Evolutionary conservation across 805 yeast genomes (phyloP).

Genomic region (Hyphopichia homilentoma): DNA sequence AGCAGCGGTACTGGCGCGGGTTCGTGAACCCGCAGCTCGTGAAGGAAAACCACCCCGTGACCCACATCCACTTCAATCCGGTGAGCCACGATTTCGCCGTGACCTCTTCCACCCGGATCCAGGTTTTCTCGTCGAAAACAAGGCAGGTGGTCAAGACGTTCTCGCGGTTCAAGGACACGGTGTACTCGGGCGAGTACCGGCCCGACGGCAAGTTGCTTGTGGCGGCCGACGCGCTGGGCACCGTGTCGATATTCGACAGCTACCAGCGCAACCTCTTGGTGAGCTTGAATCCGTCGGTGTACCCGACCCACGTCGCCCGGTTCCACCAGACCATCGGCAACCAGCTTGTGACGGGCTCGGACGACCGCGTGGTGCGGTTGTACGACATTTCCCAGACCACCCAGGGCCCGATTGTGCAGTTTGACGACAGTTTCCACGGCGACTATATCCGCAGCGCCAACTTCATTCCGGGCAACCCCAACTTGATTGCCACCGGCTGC

Average conservation of each 20-base stretch:
- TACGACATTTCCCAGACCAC: slow-evolving; percentile 80
- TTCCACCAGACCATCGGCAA: slow-evolving; percentile 79
- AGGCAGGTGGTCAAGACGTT: slow-evolving; percentile 87
- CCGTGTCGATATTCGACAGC: slow-evolving; percentile 88
- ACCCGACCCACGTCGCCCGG: slow-evolving; percentile 90
- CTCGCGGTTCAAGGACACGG: slow-evolving; percentile 85
- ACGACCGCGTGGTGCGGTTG: slow-evolving; percentile 80
- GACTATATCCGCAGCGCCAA: slow-evolving; percentile 85
- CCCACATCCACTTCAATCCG: slow-evolving; percentile 86
- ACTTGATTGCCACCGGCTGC: slow-evolving; percentile 86
- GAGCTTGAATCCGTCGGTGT: slow-evolving; percentile 75
- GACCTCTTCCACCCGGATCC: slow-evolving; percentile 86
- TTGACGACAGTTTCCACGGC: slow-evolving; percentile 61
- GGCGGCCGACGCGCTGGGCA: slow-evolving; percentile 94
- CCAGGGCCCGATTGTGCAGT: slow-evolving; percentile 65
- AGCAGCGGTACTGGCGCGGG: slow-evolving; percentile 91
- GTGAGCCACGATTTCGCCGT: slow-evolving; percentile 87
- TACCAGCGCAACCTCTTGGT: slow-evolving; percentile 71
- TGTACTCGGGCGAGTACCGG: slow-evolving; percentile 86
- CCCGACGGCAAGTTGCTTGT: slow-evolving; percentile 86
- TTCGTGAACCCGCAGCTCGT: slow-evolving; percentile 81
- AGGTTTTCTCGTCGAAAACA: slow-evolving; percentile 89
- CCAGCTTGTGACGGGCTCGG: slow-evolving; percentile 81
- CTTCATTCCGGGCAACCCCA: slow-evolving; percentile 72
- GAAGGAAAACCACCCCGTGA: slow-evolving; percentile 89